A percentile compares a stretch with the other conserved stretches of the same genome.
phyloP scores from a whole-genome alignment of 495 filamentous ascomycete species.

The Hypoxylon fragiforme region DNA sequence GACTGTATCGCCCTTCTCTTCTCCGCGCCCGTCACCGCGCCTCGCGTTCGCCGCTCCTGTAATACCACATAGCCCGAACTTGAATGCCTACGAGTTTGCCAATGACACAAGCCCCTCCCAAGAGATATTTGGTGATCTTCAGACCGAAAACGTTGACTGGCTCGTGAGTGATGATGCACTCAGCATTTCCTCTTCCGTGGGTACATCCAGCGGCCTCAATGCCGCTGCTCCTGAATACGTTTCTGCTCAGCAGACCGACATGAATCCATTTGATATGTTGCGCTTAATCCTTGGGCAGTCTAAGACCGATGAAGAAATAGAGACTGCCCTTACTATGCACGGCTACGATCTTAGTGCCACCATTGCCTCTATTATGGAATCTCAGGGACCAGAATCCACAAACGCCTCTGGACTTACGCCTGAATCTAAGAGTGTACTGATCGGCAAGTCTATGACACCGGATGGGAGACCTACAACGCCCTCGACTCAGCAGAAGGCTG shows the following conservation, averaged over 20 bases:
- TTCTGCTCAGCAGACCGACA: constrained; percentile 76
- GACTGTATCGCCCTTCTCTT: constrained; percentile 87
- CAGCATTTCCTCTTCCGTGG: constrained; percentile 74
- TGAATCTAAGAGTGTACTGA: constrained; percentile 64
- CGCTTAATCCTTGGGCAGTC: constrained; percentile 90
- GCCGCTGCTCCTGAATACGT: constrained; percentile 80
- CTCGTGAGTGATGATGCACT: constrained; percentile 86
- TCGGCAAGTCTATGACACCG: constrained; percentile 89
- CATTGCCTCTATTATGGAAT: constrained; percentile 80
- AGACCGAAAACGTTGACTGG: constrained; percentile 95
- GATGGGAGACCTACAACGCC: constrained; percentile 72
- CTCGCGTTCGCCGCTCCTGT: constrained; percentile 84
- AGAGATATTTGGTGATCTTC: constrained; percentile 88
- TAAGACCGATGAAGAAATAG: constrained; percentile 90
- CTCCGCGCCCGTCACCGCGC: constrained; percentile 89
- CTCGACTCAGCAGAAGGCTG: constrained; percentile 68
- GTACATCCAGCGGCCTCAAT: constrained; percentile 65
- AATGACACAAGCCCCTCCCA: constrained; percentile 70
- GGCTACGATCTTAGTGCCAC: constrained; percentile 92
- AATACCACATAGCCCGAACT: constrained; percentile 92
- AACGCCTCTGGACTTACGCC: constrained; percentile 47
- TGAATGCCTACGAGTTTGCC: constrained; percentile 92
- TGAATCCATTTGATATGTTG: constrained; percentile 98
- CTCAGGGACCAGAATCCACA: constrained; percentile 48
- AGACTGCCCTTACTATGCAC: constrained; percentile 82